Base-by-base conservation (phyloP, 345 rosid genomes). In the Pseudoturritis turrita region DNA sequence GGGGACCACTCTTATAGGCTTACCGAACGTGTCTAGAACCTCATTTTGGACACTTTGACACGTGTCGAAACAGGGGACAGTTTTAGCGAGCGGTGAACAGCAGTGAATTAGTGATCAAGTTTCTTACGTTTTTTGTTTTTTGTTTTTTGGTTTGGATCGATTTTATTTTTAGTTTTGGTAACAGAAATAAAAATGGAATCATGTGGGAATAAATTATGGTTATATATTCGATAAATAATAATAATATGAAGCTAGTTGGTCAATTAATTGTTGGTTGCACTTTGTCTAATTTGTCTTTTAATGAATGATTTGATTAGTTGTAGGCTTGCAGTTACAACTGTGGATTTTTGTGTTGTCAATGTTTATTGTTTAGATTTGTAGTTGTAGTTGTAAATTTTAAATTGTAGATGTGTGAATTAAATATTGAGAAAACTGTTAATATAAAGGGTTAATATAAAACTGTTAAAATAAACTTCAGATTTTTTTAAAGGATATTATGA, bases 61-160 rank as follows among this genome's bases (percentile, higher is more conserved):
- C 68, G 78, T 74, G 78, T 58, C 56, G 54, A 10, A 33, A 51
- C 39, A 57, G 78, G 79, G 79, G 49, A 19, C 22, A 52, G 26
- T 61, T 23, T 60, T 5, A 52, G 35, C 49, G 68, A 54, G 65
- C 62, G 49, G 64, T 60, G 52, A 39, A 40, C 60, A 18, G 7
- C 7, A 51, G 67, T 41, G 62, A 33, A 18, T 5, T 10, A 51
- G 67, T 41, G 62, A 33, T 50, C 61, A 41, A 39, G 43, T 66
- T 58, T 40, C 51, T 47, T 56, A 45, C 69, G 41, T 55, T 72
- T 41, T 61, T 47, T 7, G 6, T 8, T 54, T 8, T 26, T 31
- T 12, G 37, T 26, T 7, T n/a, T 8, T 54, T 8, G 31, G 18
- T 51, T 37, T 4, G 40, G 26, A 54, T 29, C 17, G 7, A n/a